A percentile compares a stretch with the other conserved stretches of the same genome.
Conservation (phyloP, 2,329 filamentous ascomycete genomes). For the Monilinia aucupariae region DNA sequence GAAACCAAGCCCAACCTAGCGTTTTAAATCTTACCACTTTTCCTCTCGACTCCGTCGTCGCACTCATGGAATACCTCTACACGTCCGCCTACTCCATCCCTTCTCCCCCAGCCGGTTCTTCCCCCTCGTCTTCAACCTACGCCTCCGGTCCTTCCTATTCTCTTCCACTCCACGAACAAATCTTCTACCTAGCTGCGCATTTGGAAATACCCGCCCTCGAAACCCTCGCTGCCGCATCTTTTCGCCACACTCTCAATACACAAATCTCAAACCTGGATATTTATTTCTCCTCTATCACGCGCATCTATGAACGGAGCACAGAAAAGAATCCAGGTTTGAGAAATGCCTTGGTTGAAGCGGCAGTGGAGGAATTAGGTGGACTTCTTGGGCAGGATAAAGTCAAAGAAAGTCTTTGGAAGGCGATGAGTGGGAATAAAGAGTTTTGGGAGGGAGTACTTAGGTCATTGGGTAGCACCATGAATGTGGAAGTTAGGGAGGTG, state of each 20-base stretch:
- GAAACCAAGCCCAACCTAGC: neutral
- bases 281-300: slow-evolving; percentile 16
- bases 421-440: slow-evolving; percentile 19
- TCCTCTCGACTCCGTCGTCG: slow-evolving; percentile 11
- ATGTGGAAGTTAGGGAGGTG: slow-evolving; percentile 5
- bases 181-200: slow-evolving; percentile 22
- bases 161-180: slow-evolving; percentile 21
- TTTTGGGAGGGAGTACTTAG: slow-evolving; percentile 25
- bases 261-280: slow-evolving; percentile 15
- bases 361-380: slow-evolving; percentile 20
- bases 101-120: neutral
- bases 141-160: slow-evolving; percentile 6
- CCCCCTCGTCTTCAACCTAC: slow-evolving; percentile 14
- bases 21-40: slow-evolving; percentile 21
- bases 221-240: slow-evolving; percentile 17
- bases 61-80: slow-evolving; percentile 29
- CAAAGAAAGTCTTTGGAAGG: slow-evolving; percentile 15
- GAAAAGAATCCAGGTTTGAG: slow-evolving; percentile 16
- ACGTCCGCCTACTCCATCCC: slow-evolving; percentile 20
- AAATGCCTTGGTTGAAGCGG: slow-evolving; percentile 22
- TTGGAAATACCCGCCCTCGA: slow-evolving; percentile 20
- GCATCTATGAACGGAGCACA: slow-evolving; percentile 19
- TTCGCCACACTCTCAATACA: slow-evolving; percentile 18
- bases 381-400: slow-evolving; percentile 18
- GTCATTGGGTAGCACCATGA: slow-evolving; percentile 6